Conservation (phyloP, 305 asterid genomes). For the Fraxinus paxiana region DNA sequence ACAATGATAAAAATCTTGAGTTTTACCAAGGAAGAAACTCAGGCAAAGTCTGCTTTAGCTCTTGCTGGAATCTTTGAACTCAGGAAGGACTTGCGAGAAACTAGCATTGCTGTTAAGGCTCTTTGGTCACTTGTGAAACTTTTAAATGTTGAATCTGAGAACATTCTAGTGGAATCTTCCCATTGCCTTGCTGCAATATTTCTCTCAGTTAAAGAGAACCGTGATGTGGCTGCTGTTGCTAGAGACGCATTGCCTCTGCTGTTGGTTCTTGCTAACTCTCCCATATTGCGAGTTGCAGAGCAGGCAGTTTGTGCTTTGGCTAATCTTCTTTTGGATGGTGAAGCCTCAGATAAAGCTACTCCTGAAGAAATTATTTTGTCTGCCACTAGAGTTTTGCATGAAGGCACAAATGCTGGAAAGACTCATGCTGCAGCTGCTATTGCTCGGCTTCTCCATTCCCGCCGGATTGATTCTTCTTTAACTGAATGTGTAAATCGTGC, state of each 20-base stretch:
- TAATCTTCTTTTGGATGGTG: slow-evolving; percentile 81
- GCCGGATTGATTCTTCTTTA: slow-evolving; percentile 56
- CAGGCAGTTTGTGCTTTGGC: slow-evolving; percentile 97
- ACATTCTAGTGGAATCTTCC: slow-evolving; percentile 61
- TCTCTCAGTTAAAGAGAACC: slow-evolving; percentile 82
- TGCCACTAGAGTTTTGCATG: slow-evolving; percentile 80
- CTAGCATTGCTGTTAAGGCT: slow-evolving; percentile 62
- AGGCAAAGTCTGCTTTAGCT: slow-evolving; percentile 83
- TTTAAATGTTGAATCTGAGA: slow-evolving; percentile 62
- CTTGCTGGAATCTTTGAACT: slow-evolving; percentile 79
- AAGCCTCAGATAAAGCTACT: slow-evolving; percentile 62
- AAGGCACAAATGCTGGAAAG: slow-evolving; percentile 71
- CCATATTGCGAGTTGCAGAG: slow-evolving; percentile 74
- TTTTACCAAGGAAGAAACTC: slow-evolving; percentile 88
- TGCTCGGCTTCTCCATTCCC: slow-evolving; percentile 78
- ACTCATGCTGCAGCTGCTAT: slow-evolving; percentile 92
- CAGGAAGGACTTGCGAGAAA: slow-evolving; percentile 94
- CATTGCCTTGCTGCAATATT: slow-evolving; percentile 85
- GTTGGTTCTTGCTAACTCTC: slow-evolving; percentile 75
- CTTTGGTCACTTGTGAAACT: slow-evolving; percentile 65
- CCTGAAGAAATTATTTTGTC: slow-evolving; percentile 79
- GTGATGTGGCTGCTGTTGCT: slow-evolving; percentile 74
- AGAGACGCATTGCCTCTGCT: slow-evolving; percentile 64
- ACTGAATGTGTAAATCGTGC: slow-evolving; percentile 71
- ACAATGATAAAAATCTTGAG: slow-evolving; percentile 81